Evolutionary conservation across 768 basidiomycete genomes (phyloP), one percentile per base, ranked within the genome.

Genomic region (Phlegmacium glaucopus): DNA sequence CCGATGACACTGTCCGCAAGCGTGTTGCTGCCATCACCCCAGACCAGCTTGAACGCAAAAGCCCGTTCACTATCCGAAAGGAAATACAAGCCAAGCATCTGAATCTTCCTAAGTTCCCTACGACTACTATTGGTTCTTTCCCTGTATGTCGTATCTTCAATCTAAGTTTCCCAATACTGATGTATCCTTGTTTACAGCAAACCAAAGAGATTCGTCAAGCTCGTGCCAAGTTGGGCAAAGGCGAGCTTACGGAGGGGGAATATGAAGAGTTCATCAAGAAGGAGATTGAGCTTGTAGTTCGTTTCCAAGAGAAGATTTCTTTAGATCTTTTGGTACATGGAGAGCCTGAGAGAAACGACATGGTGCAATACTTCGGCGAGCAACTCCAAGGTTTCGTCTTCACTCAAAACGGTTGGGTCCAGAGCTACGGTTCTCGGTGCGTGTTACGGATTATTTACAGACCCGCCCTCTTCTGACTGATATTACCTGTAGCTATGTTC

Each of bases 281-380:
- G 75, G 96, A 99, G 73, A 90, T 99, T 60, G 82, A 95, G 74
- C 69, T 68, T 45, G 94, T 93, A 52, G 94, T 98, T 58, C 79
- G 83, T 55, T 95, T 98, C 91, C 96, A 99, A 72, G 95, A 98
- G 78, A 84, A 82, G 70, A 80, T 94, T 56, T 95, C 90, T 56
- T 85, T 99, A 58, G 96, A 99, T 71, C 80, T 99, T 49, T 80
- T 98, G 59, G 96, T 99, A 52, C 96, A 99, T 70, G 96, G 96
- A 62, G 96, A 99, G 71, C 90, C 95, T 45, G 95, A 99, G 77
- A 84, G 95, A 61, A 97, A 97, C 68, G 95, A 97, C 80, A 98
- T 98, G 95, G 94, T 96, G 53, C 94, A 98, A 75, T 99, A 99
- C 83, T 99, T 98, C 59, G 96, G 96, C 56, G 96, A 99, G 71